phyloP scores from a whole-genome alignment of 2,329 filamentous ascomycete genomes.

The Penicillium sp. region DNA sequence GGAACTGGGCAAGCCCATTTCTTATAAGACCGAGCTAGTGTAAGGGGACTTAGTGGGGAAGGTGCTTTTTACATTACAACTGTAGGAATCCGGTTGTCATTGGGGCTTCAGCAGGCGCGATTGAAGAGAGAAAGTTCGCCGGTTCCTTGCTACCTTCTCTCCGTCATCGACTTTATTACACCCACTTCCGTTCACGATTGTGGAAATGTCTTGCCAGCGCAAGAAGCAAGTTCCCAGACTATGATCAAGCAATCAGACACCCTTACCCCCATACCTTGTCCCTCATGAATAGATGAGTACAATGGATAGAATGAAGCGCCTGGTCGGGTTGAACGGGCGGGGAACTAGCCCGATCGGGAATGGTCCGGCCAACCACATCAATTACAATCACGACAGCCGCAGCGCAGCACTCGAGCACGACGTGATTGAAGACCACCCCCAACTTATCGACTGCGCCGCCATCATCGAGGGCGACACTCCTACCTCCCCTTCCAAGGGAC shows the following conservation, averaged over 20 bases:
- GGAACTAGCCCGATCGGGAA: slow-evolving; percentile 16
- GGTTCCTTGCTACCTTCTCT: slow-evolving; percentile 5
- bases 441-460: slow-evolving; percentile 21
- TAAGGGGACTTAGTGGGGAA: not conserved
- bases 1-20: not conserved
- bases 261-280: not conserved
- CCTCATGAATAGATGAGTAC: slow-evolving; percentile 11
- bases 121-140: slow-evolving; percentile 4
- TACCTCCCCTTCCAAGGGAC: slow-evolving; percentile 34
- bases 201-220: not conserved
- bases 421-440: not conserved
- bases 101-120: slow-evolving; percentile 11
- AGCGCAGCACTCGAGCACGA: slow-evolving; percentile 1
- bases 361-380: slow-evolving; percentile 5
- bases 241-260: not conserved
- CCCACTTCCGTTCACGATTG: slow-evolving; percentile 4
- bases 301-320: slow-evolving; percentile 19
- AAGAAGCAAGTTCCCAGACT: not conserved
- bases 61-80: not conserved
- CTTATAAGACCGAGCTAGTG: slow-evolving; percentile 1
- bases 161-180: slow-evolving; percentile 22
- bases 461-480: slow-evolving; percentile 32
- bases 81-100: not conserved
- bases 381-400: slow-evolving; percentile 6
- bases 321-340: slow-evolving; percentile 18